These are phyloP conservation scores for Chlorella ohadii DNA, from an alignment of 139 green algal genomes.

Conservation along the genomic window DNA sequence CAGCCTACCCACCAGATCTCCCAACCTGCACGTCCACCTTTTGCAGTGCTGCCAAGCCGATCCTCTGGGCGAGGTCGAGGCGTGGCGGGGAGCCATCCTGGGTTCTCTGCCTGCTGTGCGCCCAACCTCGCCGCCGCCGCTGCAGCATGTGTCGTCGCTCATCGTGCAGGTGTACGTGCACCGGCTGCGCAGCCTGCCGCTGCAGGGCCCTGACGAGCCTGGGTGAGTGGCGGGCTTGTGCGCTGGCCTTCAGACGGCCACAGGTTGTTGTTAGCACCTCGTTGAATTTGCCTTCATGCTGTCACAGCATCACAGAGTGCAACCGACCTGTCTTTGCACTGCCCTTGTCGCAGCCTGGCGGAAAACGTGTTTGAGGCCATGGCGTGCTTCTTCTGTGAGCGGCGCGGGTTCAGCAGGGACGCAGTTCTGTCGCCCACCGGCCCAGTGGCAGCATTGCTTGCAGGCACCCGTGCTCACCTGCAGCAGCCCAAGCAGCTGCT, in stretches of 20 bases:
- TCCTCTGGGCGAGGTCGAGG: not conserved
- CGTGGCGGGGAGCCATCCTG: not conserved
- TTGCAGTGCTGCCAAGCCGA: slow-evolving; percentile 8
- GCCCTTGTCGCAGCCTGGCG: not conserved
- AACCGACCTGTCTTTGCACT: too few relatives aligned
- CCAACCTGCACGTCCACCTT: not conserved
- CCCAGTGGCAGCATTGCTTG: slow-evolving; percentile 12
- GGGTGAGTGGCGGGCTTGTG: too few relatives aligned
- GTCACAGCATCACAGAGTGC: too few relatives aligned
- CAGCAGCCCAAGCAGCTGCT: slow-evolving; percentile 28
- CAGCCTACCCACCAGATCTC: not conserved
- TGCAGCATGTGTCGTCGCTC: not conserved
- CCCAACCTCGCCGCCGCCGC: slow-evolving; percentile 5
- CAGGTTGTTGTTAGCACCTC: too few relatives aligned
- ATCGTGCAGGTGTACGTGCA: slow-evolving; percentile 13
- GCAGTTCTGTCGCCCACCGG: slow-evolving; percentile 17
- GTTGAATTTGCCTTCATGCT: too few relatives aligned
- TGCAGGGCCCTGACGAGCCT: not conserved
- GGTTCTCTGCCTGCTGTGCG: not conserved
- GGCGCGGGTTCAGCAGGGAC: slow-evolving; percentile 4
- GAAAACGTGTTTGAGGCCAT: slow-evolving; percentile 16
- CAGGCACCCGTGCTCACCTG: not conserved
- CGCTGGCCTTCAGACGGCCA: too few relatives aligned
- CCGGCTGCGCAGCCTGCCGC: slow-evolving; percentile 3
- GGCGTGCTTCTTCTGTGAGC: not conserved